Evolutionary conservation across 805 yeast species (phyloP).

Genomic region (Debaryomyces maramus): DNA sequence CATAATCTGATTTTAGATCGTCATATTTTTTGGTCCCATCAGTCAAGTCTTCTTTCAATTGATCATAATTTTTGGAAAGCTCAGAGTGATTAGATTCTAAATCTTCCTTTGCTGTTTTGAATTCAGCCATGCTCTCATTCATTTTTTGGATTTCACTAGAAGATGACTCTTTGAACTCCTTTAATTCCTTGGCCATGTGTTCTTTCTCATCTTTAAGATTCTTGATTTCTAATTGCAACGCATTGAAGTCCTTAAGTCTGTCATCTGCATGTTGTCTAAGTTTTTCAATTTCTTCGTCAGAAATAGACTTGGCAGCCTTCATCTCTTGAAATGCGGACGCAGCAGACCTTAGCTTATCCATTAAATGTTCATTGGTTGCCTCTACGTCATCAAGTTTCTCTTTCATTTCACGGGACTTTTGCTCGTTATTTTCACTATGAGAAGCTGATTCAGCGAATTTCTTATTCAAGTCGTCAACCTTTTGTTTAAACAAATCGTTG

Average conservation of each 20-base stretch:
- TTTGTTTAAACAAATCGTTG: conserved; percentile 23
- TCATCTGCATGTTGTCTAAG: conserved; percentile 15
- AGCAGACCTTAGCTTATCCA: conserved; percentile 44
- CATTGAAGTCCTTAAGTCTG: conserved; percentile 15
- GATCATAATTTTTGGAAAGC: conserved; percentile 1
- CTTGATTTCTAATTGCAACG: conserved; percentile 4
- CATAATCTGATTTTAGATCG: conserved; percentile 3
- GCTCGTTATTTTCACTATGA: conserved; percentile 19
- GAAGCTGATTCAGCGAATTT: conserved; percentile 24
- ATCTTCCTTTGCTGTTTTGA: conserved; percentile 9
- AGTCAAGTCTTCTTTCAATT: conserved; percentile 2
- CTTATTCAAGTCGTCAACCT: conserved; percentile 20
- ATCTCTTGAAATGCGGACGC: conserved; percentile 36
- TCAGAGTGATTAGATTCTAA: neutral
- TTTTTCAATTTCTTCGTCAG: conserved; percentile 14
- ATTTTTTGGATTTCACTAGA: conserved; percentile 4
- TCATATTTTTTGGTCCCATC: neutral
- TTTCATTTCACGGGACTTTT: conserved; percentile 15
- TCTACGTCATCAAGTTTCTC: conserved; percentile 29
- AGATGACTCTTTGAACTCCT: conserved; percentile 4
- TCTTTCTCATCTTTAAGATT: conserved; percentile 5
- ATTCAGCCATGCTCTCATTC: conserved; percentile 14
- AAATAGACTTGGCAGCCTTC: conserved; percentile 17
- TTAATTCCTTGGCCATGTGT: conserved; percentile 2
- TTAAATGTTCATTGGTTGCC: conserved; percentile 33